Percentiles rank a stretch among this genome's conserved stretches.
phyloP scores from a whole-genome alignment of 2,329 filamentous ascomycete species.

The Nemania sp. region DNA sequence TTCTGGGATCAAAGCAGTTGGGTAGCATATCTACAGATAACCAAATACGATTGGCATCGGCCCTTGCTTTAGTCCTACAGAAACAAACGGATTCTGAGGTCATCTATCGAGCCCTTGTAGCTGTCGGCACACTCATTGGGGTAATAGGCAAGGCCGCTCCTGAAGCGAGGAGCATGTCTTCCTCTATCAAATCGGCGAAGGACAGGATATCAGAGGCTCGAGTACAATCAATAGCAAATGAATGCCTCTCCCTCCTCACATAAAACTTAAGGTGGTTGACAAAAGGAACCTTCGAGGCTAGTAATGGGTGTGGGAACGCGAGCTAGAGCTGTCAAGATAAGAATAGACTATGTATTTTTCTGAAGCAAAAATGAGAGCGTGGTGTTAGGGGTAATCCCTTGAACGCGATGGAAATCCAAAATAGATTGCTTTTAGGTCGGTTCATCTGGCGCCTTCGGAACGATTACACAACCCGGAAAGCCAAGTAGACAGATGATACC shows the following conservation, averaged over 20 bases:
- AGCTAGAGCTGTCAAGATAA: too few species aligned
- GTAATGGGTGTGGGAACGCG: too few species aligned
- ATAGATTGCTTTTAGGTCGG: too few species aligned
- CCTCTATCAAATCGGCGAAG: conserved; percentile 49
- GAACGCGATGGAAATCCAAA: too few species aligned
- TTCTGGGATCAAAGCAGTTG: conserved; percentile 60
- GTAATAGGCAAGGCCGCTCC: conserved; percentile 54
- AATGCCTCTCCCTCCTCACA: conserved; percentile 47
- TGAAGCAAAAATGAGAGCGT: too few species aligned
- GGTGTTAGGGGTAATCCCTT: too few species aligned
- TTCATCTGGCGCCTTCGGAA: too few species aligned
- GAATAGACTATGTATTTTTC: too few species aligned
- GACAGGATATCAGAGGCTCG: conserved; percentile 50
- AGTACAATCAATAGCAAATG: conserved; percentile 51
- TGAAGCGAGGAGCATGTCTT: conserved; percentile 48
- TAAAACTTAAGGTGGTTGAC: conserved; percentile 19
- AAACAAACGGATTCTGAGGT: conserved; percentile 78
- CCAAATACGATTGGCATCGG: conserved; percentile 58
- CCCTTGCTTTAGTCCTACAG: conserved; percentile 65
- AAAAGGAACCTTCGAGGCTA: too few species aligned
- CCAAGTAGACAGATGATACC: too few species aligned
- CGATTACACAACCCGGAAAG: too few species aligned
- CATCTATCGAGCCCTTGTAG: conserved; percentile 79
- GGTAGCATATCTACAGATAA: conserved; percentile 43
- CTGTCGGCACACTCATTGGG: conserved; percentile 74